Conservation (phyloP, 1,284 basidiomycete species). For the Moesziomyces antarcticus region DNA sequence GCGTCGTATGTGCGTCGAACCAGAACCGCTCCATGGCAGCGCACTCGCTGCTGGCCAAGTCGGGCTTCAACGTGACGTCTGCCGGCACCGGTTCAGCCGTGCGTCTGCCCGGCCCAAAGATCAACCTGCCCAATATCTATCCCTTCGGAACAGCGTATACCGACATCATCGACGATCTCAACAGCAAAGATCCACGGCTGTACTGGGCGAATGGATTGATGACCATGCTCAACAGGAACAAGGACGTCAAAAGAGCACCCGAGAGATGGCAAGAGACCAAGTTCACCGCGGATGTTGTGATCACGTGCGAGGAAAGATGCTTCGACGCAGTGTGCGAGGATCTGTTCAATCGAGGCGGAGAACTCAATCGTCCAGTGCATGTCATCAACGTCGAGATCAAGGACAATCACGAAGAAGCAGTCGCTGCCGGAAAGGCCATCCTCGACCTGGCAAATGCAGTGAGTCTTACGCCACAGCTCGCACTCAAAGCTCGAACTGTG, state of each 20-base stretch:
- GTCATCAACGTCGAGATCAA: conserved; percentile 98
- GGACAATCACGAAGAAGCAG: conserved; percentile 98
- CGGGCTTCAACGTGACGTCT: conserved; percentile 89
- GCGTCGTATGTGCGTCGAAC: conserved; percentile 97
- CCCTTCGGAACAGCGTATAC: conserved; percentile 98
- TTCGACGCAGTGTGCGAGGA: conserved; percentile 99
- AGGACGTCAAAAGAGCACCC: conserved; percentile 89
- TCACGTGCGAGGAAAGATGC: conserved; percentile 98
- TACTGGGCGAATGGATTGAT: conserved; percentile 93
- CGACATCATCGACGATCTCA: conserved; percentile 92
- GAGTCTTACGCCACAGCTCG: conserved; percentile 66
- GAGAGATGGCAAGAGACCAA: conserved; percentile 95
- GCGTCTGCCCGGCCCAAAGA: conserved; percentile 91
- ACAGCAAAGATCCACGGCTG: conserved; percentile 84
- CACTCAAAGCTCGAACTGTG: no score
- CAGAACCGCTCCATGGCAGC: conserved; percentile 99
- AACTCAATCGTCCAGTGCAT: conserved; percentile 92
- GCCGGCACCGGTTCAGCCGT: conserved; percentile 97
- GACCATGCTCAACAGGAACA: conserved; percentile 96
- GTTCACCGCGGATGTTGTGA: conserved; percentile 90
- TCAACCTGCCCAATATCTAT: conserved; percentile 98
- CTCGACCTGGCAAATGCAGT: conserved; percentile 91
- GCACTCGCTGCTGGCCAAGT: conserved; percentile 85
- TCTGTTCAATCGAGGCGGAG: conserved; percentile 85
- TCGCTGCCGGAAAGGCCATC: conserved; percentile 93